Percentiles rank a stretch among this genome's conserved stretches.
Evolutionary conservation across 1,139 yeast species (phyloP).

Genomic region (Eremothecium sinecaudum): DNA sequence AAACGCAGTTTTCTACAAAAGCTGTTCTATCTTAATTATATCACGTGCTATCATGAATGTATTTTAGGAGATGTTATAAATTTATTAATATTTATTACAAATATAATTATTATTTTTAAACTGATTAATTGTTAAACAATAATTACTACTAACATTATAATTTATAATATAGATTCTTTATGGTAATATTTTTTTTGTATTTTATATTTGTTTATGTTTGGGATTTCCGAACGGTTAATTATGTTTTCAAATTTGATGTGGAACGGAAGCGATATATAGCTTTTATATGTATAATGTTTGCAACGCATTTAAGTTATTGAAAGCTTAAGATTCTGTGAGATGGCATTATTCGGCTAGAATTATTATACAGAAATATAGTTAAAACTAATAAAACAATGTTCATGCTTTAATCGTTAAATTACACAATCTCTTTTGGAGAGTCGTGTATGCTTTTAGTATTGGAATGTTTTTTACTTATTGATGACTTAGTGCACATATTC

Average conservation of each 20-base stretch:
- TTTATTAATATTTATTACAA: neutral
- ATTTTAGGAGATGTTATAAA: too few species aligned
- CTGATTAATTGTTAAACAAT: too few species aligned
- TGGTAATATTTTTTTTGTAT: neutral
- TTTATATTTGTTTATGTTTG: neutral
- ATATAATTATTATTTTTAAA: neutral
- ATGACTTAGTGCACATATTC: slow-evolving; percentile 1
- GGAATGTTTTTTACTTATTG: slow-evolving; percentile 3
- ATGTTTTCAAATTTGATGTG: neutral
- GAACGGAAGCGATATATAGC: too few species aligned
- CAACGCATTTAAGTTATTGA: too few species aligned
- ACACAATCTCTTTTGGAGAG: slow-evolving; percentile 4
- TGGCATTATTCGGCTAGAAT: too few species aligned
- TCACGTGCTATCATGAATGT: too few species aligned
- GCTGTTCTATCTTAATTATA: too few species aligned
- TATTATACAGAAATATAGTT: too few species aligned
- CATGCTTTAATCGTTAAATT: too few species aligned
- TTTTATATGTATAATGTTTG: neutral
- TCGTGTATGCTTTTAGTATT: slow-evolving; percentile 3
- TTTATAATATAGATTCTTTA: neutral
- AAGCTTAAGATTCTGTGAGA: too few species aligned
- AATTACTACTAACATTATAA: slow-evolving; percentile 1
- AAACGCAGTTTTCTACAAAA: too few species aligned
- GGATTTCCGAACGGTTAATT: slow-evolving; percentile 2
- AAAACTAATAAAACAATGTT: too few species aligned